phyloP scores from a whole-genome alignment of 106 monocot species.

The Posidonia australis region DNA sequence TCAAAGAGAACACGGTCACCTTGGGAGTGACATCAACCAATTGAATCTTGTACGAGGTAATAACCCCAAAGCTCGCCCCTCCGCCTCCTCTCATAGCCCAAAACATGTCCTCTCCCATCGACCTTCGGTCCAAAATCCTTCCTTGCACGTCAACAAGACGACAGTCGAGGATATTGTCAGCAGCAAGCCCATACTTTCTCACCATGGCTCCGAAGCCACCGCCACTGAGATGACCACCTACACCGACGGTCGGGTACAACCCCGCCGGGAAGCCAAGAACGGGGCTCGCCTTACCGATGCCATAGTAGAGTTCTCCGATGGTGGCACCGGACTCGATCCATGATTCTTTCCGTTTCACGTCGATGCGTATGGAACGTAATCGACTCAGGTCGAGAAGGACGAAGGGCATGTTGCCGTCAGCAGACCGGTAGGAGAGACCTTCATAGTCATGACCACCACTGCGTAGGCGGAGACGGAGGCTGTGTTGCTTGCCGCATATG shows the following conservation, averaged over 20 bases:
- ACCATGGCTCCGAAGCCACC: conserved; percentile 24
- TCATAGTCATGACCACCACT: conserved; percentile 48
- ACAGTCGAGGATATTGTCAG: conserved; percentile 25
- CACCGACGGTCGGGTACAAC: conserved; percentile 18
- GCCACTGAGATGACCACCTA: conserved; percentile 31
- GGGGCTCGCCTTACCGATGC: conserved; percentile 6
- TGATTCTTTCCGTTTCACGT: neutral
- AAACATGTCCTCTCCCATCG: conserved; percentile 53
- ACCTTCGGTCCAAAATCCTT: conserved; percentile 12
- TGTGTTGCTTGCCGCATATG: conserved; percentile 10
- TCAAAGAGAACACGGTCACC: conserved; percentile 9
- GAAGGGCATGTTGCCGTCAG: neutral
- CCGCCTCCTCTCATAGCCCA: conserved; percentile 53
- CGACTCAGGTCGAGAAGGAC: conserved; percentile 30
- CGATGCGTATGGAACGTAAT: conserved; percentile 25
- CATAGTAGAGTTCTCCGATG: conserved; percentile 33
- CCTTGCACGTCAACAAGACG: conserved; percentile 17
- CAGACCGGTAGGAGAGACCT: conserved; percentile 25
- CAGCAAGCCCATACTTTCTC: conserved; percentile 20
- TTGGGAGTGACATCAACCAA: neutral
- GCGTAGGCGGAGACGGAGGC: conserved; percentile 15
- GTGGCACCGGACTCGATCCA: conserved; percentile 36
- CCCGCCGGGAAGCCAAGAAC: conserved; percentile 21
- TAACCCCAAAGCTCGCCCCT: conserved; percentile 21
- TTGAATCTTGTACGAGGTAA: conserved; percentile 8